These are phyloP conservation scores for Pseudomonodictys pantanalensis DNA, from an alignment of 495 filamentous ascomycete genomes.

Conservation along the genomic window DNA sequence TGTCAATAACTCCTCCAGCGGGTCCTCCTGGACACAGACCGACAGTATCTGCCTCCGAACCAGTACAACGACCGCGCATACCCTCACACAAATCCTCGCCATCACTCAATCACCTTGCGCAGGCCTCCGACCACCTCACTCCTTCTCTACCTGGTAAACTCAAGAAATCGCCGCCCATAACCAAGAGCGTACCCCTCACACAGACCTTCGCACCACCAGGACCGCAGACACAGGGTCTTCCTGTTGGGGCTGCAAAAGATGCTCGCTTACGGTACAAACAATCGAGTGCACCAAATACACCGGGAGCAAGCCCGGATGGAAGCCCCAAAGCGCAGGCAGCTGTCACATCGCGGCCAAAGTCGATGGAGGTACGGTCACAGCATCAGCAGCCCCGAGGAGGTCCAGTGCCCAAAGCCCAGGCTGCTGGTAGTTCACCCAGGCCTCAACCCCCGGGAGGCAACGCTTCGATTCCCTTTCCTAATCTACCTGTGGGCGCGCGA, in stretches of 20 bases:
- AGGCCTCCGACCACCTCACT: not conserved
- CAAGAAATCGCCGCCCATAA: not conserved
- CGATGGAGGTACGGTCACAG: not conserved
- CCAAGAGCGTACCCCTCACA: not conserved
- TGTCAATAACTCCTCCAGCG: not conserved
- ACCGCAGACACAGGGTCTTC: not conserved
- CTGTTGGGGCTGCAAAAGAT: not conserved
- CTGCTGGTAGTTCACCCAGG: not conserved
- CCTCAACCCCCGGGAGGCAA: not conserved
- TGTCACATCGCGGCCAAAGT: not conserved
- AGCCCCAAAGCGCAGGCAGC: not conserved
- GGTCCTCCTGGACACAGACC: not conserved
- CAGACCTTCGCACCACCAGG: not conserved
- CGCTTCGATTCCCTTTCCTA: not conserved
- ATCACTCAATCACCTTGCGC: not conserved
- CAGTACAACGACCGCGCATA: not conserved
- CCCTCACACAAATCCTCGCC: not conserved
- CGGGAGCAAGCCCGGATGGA: not conserved
- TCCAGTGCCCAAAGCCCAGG: not conserved
- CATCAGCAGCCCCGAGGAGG: not conserved
- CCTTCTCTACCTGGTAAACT: not conserved
- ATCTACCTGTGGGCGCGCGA: not conserved
- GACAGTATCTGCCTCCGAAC: not conserved
- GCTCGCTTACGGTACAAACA: constrained; percentile 2
- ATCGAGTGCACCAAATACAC: constrained; percentile 7